phyloP scores from a whole-genome alignment of 805 yeast genomes.

The Kazachstania taianensis region DNA sequence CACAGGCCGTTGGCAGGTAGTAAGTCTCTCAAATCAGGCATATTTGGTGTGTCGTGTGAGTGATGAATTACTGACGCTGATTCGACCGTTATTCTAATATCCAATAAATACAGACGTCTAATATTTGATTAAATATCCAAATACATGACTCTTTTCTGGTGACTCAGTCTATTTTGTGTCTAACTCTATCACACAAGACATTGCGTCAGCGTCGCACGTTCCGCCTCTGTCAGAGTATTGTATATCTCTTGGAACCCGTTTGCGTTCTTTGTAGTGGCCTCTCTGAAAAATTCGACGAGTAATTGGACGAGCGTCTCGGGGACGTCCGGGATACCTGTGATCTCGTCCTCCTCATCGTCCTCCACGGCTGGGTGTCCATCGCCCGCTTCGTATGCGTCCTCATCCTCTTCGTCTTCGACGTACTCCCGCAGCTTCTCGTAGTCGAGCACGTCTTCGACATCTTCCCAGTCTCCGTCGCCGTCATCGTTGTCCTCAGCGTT shows the following conservation, averaged over 20 bases:
- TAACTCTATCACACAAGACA: background rate
- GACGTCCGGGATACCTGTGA: conserved; percentile 10
- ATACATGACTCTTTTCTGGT: too few species aligned
- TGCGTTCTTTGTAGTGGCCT: conserved; percentile 39
- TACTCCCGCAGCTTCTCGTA: conserved; percentile 54
- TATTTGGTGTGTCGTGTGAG: too few species aligned
- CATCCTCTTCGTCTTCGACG: conserved; percentile 23
- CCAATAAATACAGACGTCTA: too few species aligned
- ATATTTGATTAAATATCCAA: too few species aligned
- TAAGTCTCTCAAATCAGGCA: conserved; percentile 28
- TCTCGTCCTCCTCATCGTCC: conserved; percentile 10
- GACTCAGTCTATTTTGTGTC: too few species aligned
- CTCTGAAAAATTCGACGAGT: conserved; percentile 44
- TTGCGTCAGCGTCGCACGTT: conserved; percentile 15
- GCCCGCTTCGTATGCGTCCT: conserved; percentile 4
- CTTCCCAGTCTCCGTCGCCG: conserved; percentile 62
- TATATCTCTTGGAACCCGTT: conserved; percentile 46
- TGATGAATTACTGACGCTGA: too few species aligned
- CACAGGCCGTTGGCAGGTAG: conserved; percentile 72
- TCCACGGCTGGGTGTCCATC: conserved; percentile 10
- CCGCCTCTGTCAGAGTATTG: conserved; percentile 39
- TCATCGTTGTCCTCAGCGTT: conserved; percentile 6
- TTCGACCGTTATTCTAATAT: too few species aligned
- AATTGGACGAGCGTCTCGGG: conserved; percentile 27
- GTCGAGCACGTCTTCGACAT: conserved; percentile 58